Evolutionary conservation across 2,329 filamentous ascomycete genomes (phyloP), one percentile per base, ranked within the genome.

Genomic region (Penicillium sp.): DNA sequence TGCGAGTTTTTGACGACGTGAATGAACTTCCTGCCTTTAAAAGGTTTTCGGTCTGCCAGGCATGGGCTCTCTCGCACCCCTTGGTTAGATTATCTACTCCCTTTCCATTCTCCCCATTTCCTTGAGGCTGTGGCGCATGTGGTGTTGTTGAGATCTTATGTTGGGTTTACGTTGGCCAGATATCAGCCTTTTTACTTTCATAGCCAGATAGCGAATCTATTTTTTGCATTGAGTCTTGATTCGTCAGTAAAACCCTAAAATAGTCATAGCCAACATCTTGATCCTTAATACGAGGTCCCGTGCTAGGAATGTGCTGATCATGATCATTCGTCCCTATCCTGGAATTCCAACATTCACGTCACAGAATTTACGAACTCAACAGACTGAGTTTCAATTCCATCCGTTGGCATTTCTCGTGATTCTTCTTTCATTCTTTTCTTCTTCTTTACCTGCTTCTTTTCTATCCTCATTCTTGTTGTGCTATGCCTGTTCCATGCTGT

Each of bases 71-170:
- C 47, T 43, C 52, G 48, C 50, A 9, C 35, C 13, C 27, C 43
- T 29, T 29, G 50, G 14, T 16, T 25, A 27, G 33, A 43, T 37
- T 35, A 14, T 50, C 27, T 58, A 48, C 33, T 39, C 35, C 31
- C 19, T 39, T 29, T 39, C 16, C 16, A 39, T n/a, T 19, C 19
- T 25, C 29, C 35, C 19, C 46, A 42, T 19, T 50, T 21, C 14
- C 19, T 13, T 16, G 8, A 50, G 50, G 46, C 42, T 42, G 44
- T 53, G 59, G 59, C 59, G 61, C 59, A 52, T 46, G 37, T 26
- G 61, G 61, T 57, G 61, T 63, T 63, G 52, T 63, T 62, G 50
- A 58, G 50, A 54, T 53, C 26, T 51, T 58, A 33, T 50, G 37
- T 44, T 50, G 50, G 60, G 33, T 29, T 47, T 51, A 45, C 14